Base-by-base conservation (phyloP, 1,139 yeast species). In the Yamadazyma diddensiae region DNA sequence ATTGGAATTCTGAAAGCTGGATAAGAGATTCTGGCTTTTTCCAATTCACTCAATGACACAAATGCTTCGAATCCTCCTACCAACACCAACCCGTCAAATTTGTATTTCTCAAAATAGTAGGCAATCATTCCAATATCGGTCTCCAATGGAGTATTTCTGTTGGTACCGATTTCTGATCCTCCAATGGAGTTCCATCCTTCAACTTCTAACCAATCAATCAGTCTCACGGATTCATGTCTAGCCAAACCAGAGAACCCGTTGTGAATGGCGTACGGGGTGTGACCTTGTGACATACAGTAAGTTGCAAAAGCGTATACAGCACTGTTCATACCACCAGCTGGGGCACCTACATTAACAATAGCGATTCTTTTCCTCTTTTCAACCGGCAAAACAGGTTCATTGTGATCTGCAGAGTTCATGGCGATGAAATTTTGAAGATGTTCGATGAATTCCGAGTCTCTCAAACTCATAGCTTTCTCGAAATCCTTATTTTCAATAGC, bases 21-120 rank as follows among this genome's bases (percentile, higher is more conserved):
- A 57, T 81, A 83, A 49, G 70, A 67, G 1, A 60, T 42, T 57
- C 88, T 71, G 26, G 83, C 78, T 43, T 63, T 68, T 45, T 79
- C 82, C 47, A 83, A 66, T 61, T 83, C 78, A 50, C 79, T 76
- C 47, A 83, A 65, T 1, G 90, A 75, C 8, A 70, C 70, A 56
- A 82, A 81, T 8, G 90, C 92, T 62, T 83, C 94, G 49, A 82
- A 83, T 1, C 94, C 94, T 48, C 94, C 94, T 35, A 82, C 79
- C 31, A 83, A 60, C 31, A 83, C 70, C 48, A 82, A 69, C 26
- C 94, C 94, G 50, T 83, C 87, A 52, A 83, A 75, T 39, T 75
- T 62, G 56, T 76, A 76, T 54, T 82, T 81, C 53, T 81, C 84
- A 59, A 83, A 79, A 53, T 82, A 79, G 57, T 77, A 82, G 1